Evolutionary conservation across 371 early-diverging fungal species (phyloP), one percentile per base, ranked within the genome.

Genomic region (Catenaria anguillulae): DNA sequence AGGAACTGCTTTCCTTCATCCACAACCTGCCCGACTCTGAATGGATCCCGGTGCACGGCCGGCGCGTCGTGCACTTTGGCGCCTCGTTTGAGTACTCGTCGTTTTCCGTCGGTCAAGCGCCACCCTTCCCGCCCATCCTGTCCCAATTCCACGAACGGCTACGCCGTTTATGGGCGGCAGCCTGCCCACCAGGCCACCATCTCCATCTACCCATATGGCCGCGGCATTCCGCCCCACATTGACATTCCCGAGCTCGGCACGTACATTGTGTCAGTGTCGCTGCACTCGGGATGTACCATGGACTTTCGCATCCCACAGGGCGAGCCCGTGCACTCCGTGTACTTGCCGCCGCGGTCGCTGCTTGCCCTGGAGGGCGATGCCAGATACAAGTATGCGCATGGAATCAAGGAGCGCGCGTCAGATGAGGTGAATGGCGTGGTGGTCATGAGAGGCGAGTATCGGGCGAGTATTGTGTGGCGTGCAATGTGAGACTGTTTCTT

Each of bases 141-240:
- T n/a, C 21, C 5, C n/a, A 31, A 8, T 50, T 33, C 19, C 26
- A 19, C n/a, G 23, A 13, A n/a, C 56, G 21, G 35, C 42, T 19
- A 33, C 62, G 55, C 33, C 8, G 29, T 31, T 23, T 64, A 68
- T 2, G 42, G 42, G 31, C 43, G 43, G 43, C 54, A 45, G 26
- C 33, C 56, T 21, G 33, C 73, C 74, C 2, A 71, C 79, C 79
- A 79, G 63, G 71, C 78, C 33, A 78, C 81, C 5, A 63, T 79
- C 60, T 76, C 78, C 65, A 64, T 74, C 48, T 81, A 81, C 67
- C 63, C 68, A 29, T 69, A 75, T 1, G 77, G 80, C 21, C 60
- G 74, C 29, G 81, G 81, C 8, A 81, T 81, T 19, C 64, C 77
- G 2, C 77, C 77, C 37, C 81, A 81, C 64, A 62, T 66, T 15